These are phyloP conservation scores for Cronartium quercuum DNA, from an alignment of 1,284 basidiomycete species.

Conservation along the genomic window DNA sequence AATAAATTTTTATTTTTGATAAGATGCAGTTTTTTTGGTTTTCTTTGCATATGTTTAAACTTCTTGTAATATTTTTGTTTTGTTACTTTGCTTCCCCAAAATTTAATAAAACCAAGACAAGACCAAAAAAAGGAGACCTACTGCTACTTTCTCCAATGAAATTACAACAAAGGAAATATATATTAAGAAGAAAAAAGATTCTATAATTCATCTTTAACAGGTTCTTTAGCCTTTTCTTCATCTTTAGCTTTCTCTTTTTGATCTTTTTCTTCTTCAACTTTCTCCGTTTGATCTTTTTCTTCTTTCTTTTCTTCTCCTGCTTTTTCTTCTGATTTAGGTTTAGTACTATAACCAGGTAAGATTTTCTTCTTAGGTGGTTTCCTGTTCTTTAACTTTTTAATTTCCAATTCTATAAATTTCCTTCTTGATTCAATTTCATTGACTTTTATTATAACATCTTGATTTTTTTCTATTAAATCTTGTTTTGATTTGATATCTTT, in stretches of 20 bases:
- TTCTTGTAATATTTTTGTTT: too few species aligned
- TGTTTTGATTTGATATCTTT: slow-evolving; percentile 45
- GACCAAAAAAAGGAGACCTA: too few species aligned
- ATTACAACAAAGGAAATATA: too few species aligned
- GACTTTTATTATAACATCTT: slow-evolving; percentile 47
- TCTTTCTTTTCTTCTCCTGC: slow-evolving; percentile 62
- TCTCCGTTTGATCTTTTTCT: slow-evolving; percentile 69
- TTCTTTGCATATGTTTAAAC: too few species aligned
- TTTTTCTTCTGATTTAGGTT: slow-evolving; percentile 42
- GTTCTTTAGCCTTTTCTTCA: slow-evolving; percentile 70
- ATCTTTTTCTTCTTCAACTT: slow-evolving; percentile 68
- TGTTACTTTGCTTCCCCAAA: too few species aligned
- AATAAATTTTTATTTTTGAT: too few species aligned
- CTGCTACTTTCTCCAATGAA: too few species aligned
- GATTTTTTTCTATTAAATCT: slow-evolving; percentile 42
- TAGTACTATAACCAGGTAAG: slow-evolving; percentile 17
- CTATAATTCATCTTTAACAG: slow-evolving; percentile 54
- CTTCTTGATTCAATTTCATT: slow-evolving; percentile 47
- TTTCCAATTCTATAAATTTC: slow-evolving; percentile 45
- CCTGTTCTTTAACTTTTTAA: slow-evolving; percentile 46
- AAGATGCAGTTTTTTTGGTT: too few species aligned
- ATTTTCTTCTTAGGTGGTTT: slow-evolving; percentile 47
- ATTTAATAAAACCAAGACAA: too few species aligned
- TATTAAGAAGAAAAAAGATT: too few species aligned
- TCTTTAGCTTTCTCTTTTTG: slow-evolving; percentile 69